phyloP scores from a whole-genome alignment of 805 yeast genomes.

The Isabelozyma rhagii region DNA sequence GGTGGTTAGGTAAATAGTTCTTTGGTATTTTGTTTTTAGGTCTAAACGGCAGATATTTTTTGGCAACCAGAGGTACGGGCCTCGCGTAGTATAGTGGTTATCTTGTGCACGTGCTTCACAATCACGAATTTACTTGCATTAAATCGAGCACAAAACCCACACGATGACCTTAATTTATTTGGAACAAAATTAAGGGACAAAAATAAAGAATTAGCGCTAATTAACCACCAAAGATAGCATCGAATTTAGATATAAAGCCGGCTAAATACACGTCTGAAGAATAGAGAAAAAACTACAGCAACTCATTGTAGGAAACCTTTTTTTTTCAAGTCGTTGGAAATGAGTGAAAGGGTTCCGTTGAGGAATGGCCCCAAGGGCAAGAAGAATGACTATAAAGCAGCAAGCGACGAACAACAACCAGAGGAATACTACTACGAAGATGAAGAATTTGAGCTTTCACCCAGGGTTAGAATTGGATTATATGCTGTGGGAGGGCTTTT shows the following conservation, averaged over 20 bases:
- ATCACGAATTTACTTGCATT: too few relatives aligned
- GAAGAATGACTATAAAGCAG: neutral
- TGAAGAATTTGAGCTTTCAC: constrained; percentile 10
- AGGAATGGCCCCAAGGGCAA: neutral
- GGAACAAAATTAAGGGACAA: too few relatives aligned
- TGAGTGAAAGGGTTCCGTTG: constrained; percentile 16
- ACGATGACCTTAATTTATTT: too few relatives aligned
- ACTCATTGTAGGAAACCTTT: neutral
- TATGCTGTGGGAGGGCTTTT: constrained; percentile 7
- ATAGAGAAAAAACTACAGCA: neutral
- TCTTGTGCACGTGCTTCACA: too few relatives aligned
- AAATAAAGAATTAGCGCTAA: too few relatives aligned
- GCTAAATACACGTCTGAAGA: neutral
- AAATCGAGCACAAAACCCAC: too few relatives aligned
- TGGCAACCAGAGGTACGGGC: neutral
- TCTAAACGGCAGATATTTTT: neutral
- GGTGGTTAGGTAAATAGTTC: constrained; percentile 28
- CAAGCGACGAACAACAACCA: neutral
- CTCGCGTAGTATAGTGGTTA: too few relatives aligned
- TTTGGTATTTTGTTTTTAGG: neutral
- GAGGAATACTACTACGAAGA: constrained; percentile 4
- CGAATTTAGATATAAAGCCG: too few relatives aligned
- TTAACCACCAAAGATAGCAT: too few relatives aligned
- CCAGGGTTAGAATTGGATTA: constrained; percentile 10
- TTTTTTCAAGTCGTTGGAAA: neutral